Conservation (phyloP, 495 filamentous ascomycete species). For the Haplographium delicatum region DNA sequence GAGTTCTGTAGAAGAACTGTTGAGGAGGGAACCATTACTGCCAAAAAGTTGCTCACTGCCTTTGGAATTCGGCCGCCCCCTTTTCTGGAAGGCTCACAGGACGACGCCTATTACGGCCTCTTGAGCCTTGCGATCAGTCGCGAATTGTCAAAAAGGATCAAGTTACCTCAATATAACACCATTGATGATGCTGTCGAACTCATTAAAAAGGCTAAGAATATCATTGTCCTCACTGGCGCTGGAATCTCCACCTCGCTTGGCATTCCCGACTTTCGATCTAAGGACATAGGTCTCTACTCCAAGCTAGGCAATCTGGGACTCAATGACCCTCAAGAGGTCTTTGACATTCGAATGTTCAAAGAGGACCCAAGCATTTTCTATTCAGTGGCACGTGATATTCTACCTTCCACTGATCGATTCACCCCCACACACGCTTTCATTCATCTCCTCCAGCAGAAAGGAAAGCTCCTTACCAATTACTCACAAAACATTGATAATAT, state of each 20-base stretch:
- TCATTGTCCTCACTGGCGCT: slow-evolving; percentile 91
- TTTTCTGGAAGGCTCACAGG: slow-evolving; percentile 68
- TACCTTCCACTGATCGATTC: slow-evolving; percentile 67
- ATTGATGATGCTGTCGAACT: slow-evolving; percentile 82
- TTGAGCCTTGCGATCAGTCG: slow-evolving; percentile 72
- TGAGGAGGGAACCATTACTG: slow-evolving; percentile 59
- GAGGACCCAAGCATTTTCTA: slow-evolving; percentile 91
- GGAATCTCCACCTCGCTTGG: slow-evolving; percentile 89
- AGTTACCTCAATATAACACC: slow-evolving; percentile 76
- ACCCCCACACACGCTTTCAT: slow-evolving; percentile 96
- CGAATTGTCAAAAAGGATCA: slow-evolving; percentile 77
- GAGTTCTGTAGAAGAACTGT: slow-evolving; percentile 72
- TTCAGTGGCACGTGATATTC: slow-evolving; percentile 82
- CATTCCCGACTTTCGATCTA: slow-evolving; percentile 84
- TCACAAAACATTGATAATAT: slow-evolving; percentile 99
- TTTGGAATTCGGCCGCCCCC: slow-evolving; percentile 76
- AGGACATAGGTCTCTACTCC: slow-evolving; percentile 81
- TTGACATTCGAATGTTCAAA: slow-evolving; percentile 81
- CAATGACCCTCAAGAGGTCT: slow-evolving; percentile 88
- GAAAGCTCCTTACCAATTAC: slow-evolving; percentile 91
- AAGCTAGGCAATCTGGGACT: slow-evolving; percentile 67
- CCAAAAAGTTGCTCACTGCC: slow-evolving; percentile 84
- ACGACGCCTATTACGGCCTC: slow-evolving; percentile 68
- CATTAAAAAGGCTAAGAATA: slow-evolving; percentile 68
- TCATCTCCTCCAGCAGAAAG: slow-evolving; percentile 83